Conservation (phyloP, 352 stramenopile species). For the Globisporangium cederbergense region DNA sequence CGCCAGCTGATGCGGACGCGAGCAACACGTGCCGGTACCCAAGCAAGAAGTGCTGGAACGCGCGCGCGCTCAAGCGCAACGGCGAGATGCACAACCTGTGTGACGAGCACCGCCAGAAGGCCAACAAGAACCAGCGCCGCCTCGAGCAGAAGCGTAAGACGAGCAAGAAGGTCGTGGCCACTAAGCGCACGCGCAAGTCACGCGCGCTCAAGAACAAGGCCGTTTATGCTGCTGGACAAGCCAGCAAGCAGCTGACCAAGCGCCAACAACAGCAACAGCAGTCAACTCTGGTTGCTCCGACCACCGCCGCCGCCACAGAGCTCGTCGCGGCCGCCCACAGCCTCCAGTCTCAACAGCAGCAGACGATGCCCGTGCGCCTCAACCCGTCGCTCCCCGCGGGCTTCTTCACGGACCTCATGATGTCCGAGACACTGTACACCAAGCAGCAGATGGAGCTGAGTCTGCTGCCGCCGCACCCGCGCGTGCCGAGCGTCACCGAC, state of each 20-base stretch:
- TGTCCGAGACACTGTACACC: conserved; percentile 7
- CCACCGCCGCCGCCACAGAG: no score
- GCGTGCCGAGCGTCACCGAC: not conserved
- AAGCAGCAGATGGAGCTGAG: conserved; percentile 2
- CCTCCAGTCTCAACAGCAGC: conserved; percentile 1
- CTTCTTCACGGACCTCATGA: conserved; percentile 21
- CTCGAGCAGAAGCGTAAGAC: conserved; percentile 34
- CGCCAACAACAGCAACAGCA: not conserved
- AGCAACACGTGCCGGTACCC: conserved; percentile 37
- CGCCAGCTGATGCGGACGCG: no score
- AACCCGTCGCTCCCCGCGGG: conserved; percentile 2
- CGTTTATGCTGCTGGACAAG: no score
- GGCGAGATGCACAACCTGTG: conserved; percentile 39
- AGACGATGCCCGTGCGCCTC: not conserved
- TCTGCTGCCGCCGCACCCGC: not conserved
- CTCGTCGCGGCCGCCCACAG: not conserved
- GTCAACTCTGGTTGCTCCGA: no score
- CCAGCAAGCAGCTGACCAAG: not conserved
- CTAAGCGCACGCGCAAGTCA: conserved; percentile 14
- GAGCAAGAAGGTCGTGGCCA: conserved; percentile 14
- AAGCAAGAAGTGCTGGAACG: conserved; percentile 51
- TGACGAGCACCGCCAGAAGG: conserved; percentile 46
- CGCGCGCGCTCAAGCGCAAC: conserved; percentile 19
- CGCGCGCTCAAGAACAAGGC: conserved; percentile 3
- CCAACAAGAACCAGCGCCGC: conserved; percentile 51